phyloP scores from a whole-genome alignment of 257 asterid genomes.

The Coffea canephora region DNA sequence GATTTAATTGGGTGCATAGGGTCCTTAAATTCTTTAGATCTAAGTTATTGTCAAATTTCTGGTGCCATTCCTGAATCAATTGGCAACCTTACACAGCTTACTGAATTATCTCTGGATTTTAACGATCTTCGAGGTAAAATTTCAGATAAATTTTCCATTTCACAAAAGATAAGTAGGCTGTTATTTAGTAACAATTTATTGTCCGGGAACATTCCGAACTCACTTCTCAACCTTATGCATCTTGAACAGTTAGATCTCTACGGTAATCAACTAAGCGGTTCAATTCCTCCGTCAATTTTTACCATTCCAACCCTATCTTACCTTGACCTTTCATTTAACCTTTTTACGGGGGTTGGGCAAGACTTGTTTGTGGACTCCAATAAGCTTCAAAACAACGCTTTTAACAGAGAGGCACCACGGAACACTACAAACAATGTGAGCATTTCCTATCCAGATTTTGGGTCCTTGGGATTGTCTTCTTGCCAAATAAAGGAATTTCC shows the following conservation, averaged over 20 bases:
- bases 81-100: neutral
- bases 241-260: neutral
- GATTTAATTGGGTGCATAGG: neutral
- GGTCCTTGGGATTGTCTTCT: conserved; percentile 1
- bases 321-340: conserved; percentile 22
- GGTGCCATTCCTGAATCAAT: conserved; percentile 13
- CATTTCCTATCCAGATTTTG: neutral
- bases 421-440: neutral
- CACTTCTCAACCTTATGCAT: neutral
- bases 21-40: neutral
- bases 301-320: neutral
- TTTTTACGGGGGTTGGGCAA: conserved; percentile 11
- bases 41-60: neutral
- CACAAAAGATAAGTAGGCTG: too few relatives aligned
- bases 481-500: conserved; percentile 1
- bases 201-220: too few relatives aligned
- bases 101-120: neutral
- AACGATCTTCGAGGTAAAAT: neutral
- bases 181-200: too few relatives aligned
- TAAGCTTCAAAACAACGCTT: too few relatives aligned
- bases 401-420: neutral
- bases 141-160: neutral
- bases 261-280: conserved; percentile 7
- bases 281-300: conserved; percentile 13
- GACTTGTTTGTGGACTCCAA: neutral